phyloP scores from a whole-genome alignment of 2,329 filamentous ascomycete species.

The Aureobasidium melanogenum region DNA sequence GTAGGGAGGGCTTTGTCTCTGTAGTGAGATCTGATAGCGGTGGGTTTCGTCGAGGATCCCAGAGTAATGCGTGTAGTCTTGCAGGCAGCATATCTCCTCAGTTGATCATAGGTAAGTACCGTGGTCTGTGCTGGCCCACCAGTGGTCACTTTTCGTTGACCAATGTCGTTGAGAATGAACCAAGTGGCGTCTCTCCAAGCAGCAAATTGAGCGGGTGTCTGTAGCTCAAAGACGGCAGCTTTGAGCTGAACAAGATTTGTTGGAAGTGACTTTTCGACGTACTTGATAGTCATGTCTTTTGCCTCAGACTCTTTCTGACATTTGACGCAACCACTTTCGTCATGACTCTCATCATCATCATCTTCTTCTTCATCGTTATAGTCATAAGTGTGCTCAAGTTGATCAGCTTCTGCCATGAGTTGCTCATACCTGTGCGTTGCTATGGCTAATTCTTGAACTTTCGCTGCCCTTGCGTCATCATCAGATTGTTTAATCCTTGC shows the following conservation, averaged over 20 bases:
- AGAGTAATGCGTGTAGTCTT: neutral
- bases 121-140: neutral
- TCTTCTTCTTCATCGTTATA: too few relatives aligned
- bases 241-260: slow-evolving; percentile 26
- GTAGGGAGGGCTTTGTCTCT: neutral
- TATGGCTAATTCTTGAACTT: slow-evolving; percentile 31
- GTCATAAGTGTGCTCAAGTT: too few relatives aligned
- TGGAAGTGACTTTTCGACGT: slow-evolving; percentile 46
- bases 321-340: slow-evolving; percentile 32
- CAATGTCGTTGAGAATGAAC: slow-evolving; percentile 35
- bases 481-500: slow-evolving; percentile 29
- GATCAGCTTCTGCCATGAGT: neutral
- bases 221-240: slow-evolving; percentile 45
- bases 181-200: slow-evolving; percentile 47
- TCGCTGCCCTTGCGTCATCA: slow-evolving; percentile 21
- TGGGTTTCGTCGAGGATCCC: neutral
- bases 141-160: neutral
- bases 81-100: neutral
- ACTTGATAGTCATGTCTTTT: slow-evolving; percentile 34
- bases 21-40: neutral
- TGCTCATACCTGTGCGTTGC: neutral
- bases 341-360: neutral
- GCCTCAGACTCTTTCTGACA: slow-evolving; percentile 32
- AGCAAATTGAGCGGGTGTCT: slow-evolving; percentile 35
- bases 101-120: neutral